Conservation (phyloP, 1,139 yeast species). For the Candida sojae region DNA sequence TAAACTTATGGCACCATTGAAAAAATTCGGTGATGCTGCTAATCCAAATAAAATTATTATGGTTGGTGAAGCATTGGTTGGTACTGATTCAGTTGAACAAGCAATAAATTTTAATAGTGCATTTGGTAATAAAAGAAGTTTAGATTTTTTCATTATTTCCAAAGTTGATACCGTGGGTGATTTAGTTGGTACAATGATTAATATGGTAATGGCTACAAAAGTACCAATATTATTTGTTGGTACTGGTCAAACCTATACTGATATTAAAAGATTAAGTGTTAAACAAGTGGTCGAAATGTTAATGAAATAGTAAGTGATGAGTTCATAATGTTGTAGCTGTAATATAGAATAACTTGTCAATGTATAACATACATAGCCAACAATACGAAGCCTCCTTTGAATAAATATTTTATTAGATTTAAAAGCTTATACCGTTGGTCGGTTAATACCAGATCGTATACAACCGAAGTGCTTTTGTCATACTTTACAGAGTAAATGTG, state of each 20-base stretch:
- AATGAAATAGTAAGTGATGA: constrained; percentile 53
- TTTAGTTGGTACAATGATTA: constrained; percentile 93
- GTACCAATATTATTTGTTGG: constrained; percentile 96
- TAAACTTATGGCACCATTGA: constrained; percentile 92
- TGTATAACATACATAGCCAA: too few species aligned
- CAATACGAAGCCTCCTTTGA: too few species aligned
- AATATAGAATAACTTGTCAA: too few species aligned
- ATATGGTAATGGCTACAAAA: constrained; percentile 95
- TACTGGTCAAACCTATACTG: constrained; percentile 96
- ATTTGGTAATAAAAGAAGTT: constrained; percentile 77
- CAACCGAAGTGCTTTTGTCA: too few species aligned
- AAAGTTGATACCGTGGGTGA: constrained; percentile 98
- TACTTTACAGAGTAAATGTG: too few species aligned
- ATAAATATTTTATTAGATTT: too few species aligned
- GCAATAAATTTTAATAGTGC: constrained; percentile 92
- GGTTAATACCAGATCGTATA: too few species aligned
- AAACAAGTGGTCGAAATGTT: constrained; percentile 89
- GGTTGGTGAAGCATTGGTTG: constrained; percentile 98
- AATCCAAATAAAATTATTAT: constrained; percentile 94
- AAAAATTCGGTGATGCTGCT: constrained; percentile 94
- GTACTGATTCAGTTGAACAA: constrained; percentile 95
- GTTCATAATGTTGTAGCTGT: too few species aligned
- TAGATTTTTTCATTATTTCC: constrained; percentile 90
- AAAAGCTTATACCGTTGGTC: too few species aligned
- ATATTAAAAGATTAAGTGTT: constrained; percentile 87